Evolutionary conservation across 805 yeast genomes (phyloP), one percentile per base, ranked within the genome.

Genomic region (Metschnikowia matae): DNA sequence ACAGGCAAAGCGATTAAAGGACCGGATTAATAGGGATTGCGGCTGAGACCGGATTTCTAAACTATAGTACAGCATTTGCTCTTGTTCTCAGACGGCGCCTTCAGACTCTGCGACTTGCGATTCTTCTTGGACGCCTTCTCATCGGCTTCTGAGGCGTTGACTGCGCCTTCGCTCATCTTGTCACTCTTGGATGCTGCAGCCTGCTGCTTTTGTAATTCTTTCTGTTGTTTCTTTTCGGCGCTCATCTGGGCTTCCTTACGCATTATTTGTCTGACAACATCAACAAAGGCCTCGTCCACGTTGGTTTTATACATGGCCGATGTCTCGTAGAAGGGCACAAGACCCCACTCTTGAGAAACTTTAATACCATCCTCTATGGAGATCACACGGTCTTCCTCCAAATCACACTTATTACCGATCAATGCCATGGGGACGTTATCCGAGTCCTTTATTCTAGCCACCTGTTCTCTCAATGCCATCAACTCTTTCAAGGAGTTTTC

Each of bases 381-480:
- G 17, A 90, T 76, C n/a, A 78, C 85, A 53, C 97, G 76, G 57
- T 85, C 90, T 20, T 80, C 80, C 7, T 79, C 81, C 54, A 89
- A 74, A 69, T 92, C 98, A 60, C 95, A 87, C 68, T 92, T 92
- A 69, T 89, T 90, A 48, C 96, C 98, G 37, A 91, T 84, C 37
- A 92, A 73, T 10, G 90, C 95, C 86, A 90, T 85, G 32, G 97
- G 97, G 31, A 88, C 94, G 52, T 78, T 79, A 1, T 75, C 71
- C 1, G 85, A 70, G 60, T 88, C 95, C 67, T 91, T 91, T 61
- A 89, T 87, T 54, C 94, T 75, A 53, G 86, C 71, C 10, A 92
- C 92, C 67, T 89, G 96, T 60, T 87, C 91, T 58, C 94, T 76
- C 48, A 91, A 77, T 15, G 87, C 87, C 60, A 85, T 69, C 54